A percentile compares a stretch with the other conserved stretches of the same genome.
phyloP scores from a whole-genome alignment of 352 stramenopile genomes.

The Aphanomyces cochlioides region DNA sequence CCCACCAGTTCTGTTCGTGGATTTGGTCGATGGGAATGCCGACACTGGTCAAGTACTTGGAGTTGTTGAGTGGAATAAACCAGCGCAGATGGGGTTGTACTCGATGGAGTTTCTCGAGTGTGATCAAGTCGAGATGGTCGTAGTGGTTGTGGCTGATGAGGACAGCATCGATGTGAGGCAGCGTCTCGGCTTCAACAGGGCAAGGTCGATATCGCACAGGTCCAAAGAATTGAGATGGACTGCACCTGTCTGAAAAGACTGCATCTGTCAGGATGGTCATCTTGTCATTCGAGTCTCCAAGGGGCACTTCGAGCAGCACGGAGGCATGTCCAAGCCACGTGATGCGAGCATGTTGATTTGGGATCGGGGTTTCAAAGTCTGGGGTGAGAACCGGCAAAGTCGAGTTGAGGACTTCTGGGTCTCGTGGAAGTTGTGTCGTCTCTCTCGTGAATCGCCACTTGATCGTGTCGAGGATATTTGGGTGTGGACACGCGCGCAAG shows the following conservation, averaged over 20 bases:
- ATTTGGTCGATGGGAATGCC: slow-evolving; percentile 24
- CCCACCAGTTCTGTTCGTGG: slow-evolving; percentile 34
- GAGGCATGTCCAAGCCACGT: slow-evolving; percentile 53
- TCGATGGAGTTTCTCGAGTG: slow-evolving; percentile 30
- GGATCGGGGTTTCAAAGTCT: slow-evolving; percentile 15
- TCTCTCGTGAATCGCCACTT: neutral
- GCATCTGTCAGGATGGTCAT: slow-evolving; percentile 42
- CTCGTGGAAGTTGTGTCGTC: neutral
- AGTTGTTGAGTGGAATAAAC: slow-evolving; percentile 31
- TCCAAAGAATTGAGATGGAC: slow-evolving; percentile 32
- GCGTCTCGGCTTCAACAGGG: slow-evolving; percentile 31
- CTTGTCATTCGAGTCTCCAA: slow-evolving; percentile 28
- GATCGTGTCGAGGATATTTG: slow-evolving; percentile 1
- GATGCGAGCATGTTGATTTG: slow-evolving; percentile 7
- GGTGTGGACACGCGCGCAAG: neutral
- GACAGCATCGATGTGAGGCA: slow-evolving; percentile 42
- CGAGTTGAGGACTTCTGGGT: neutral
- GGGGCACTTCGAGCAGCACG: slow-evolving; percentile 38
- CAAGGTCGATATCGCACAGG: slow-evolving; percentile 33
- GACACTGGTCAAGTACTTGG: neutral
- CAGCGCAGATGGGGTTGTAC: neutral
- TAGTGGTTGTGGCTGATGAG: slow-evolving; percentile 54
- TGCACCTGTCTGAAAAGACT: slow-evolving; percentile 38
- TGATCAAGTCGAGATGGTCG: slow-evolving; percentile 43
- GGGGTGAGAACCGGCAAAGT: slow-evolving; percentile 8